A percentile compares a stretch with the other conserved stretches of the same genome.
Conservation (phyloP, 2,329 filamentous ascomycete genomes). For the Cladosporium oxysporum region DNA sequence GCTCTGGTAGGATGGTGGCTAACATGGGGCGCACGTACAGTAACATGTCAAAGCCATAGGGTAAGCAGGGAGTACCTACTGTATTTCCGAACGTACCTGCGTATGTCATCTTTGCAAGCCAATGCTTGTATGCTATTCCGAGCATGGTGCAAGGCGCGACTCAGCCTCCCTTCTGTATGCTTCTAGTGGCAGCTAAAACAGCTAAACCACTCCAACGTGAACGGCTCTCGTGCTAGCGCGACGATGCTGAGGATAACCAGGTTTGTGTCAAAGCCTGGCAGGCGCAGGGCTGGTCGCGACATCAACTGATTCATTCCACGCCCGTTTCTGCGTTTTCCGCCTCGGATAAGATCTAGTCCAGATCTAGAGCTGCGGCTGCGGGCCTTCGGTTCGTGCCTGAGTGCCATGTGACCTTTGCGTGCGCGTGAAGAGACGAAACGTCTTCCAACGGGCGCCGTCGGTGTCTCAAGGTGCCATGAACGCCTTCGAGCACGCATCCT, state of each 20-base stretch:
- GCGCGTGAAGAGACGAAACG: conserved; percentile 1
- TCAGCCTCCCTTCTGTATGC: neutral
- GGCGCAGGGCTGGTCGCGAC: conserved; percentile 4
- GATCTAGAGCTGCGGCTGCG: conserved; percentile 1
- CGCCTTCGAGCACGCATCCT: neutral
- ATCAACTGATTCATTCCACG: neutral
- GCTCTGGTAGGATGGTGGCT: neutral
- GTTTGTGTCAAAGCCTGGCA: neutral
- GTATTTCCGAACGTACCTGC: conserved; percentile 1
- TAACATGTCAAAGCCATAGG: neutral
- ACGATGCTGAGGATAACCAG: neutral
- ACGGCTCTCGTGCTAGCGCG: neutral
- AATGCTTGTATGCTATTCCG: neutral
- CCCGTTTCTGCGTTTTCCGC: neutral
- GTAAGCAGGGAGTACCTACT: neutral
- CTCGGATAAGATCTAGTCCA: neutral
- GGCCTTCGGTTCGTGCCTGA: conserved; percentile 2
- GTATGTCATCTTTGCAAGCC: neutral
- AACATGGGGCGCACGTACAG: neutral
- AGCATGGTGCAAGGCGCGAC: neutral
- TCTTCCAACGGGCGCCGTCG: neutral
- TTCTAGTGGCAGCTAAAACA: conserved; percentile 7
- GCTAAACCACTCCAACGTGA: neutral
- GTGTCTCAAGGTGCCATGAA: neutral
- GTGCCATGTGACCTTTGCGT: conserved; percentile 9